Conservation (phyloP, 768 basidiomycete genomes). For the Arthromyces matolae region DNA sequence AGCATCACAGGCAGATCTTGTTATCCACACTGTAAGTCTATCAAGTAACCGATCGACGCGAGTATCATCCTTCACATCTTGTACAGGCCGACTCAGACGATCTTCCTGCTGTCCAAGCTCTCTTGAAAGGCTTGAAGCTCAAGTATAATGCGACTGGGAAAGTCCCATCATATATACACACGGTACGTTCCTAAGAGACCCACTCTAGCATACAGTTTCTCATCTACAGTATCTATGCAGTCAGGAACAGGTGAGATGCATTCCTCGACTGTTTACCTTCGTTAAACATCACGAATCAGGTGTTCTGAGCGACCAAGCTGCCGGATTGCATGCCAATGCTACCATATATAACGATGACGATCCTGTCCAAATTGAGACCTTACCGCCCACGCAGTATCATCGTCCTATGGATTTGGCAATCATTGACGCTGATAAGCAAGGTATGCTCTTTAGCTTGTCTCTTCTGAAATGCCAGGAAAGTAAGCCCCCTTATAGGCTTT, state of each 20-base stretch:
- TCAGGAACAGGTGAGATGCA: constrained; percentile 49
- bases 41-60: too few relatives aligned
- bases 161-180: constrained; percentile 54
- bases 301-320: constrained; percentile 41
- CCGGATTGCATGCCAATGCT: constrained; percentile 35
- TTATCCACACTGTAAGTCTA: constrained; percentile 16
- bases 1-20: constrained; percentile 33
- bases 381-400: constrained; percentile 44
- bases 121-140: constrained; percentile 51
- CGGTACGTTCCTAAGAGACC: constrained; percentile 46
- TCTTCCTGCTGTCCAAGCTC: constrained; percentile 38
- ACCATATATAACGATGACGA: constrained; percentile 49
- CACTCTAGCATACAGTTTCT: too few relatives aligned
- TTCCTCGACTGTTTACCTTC: too few relatives aligned
- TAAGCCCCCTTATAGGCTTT: constrained; percentile 38
- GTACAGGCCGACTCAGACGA: constrained; percentile 41
- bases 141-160: constrained; percentile 37
- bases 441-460: too few relatives aligned
- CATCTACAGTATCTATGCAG: too few relatives aligned
- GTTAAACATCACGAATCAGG: too few relatives aligned
- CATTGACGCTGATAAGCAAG: constrained; percentile 45
- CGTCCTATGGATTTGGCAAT: constrained; percentile 47
- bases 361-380: constrained; percentile 40
- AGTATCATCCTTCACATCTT: too few relatives aligned
- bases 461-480: too few relatives aligned